These are phyloP conservation scores for Tetracentron sinense DNA, from an alignment of 164 flowering plant genomes.

Conservation along the genomic window DNA sequence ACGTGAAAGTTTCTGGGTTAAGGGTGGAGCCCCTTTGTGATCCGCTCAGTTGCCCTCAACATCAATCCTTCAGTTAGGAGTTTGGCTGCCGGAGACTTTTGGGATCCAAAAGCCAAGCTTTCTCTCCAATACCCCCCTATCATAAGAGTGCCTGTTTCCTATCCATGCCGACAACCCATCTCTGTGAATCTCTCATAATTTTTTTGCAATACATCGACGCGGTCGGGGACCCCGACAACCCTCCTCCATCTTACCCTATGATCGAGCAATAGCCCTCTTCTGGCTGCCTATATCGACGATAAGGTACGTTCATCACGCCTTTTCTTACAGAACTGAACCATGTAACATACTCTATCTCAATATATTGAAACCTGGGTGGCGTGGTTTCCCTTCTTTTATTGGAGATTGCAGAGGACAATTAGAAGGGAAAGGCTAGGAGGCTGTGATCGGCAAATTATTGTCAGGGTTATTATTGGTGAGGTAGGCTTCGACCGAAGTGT, in stretches of 20 bases:
- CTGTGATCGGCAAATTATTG: background rate
- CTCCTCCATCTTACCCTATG: slow-evolving; percentile 14
- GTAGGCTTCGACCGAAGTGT: slow-evolving; percentile 16
- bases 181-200: slow-evolving; percentile 4
- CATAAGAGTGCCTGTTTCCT: slow-evolving; percentile 2
- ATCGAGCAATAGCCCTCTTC: slow-evolving; percentile 14
- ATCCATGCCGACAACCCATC: slow-evolving; percentile 2
- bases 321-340: background rate
- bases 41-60: slow-evolving; percentile 10
- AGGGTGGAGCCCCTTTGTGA: slow-evolving; percentile 12
- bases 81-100: background rate
- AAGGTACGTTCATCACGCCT: background rate
- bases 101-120: slow-evolving; percentile 7
- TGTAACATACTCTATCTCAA: background rate
- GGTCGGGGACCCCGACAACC: slow-evolving; percentile 1
- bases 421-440: slow-evolving; percentile 2
- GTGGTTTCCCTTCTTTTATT: slow-evolving; percentile 4
- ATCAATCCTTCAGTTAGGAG: slow-evolving; percentile 6
- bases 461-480: slow-evolving; percentile 2
- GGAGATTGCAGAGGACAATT: background rate
- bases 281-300: slow-evolving; percentile 16
- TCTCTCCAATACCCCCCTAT: background rate
- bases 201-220: slow-evolving; percentile 4
- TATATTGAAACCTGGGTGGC: background rate
- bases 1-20: slow-evolving; percentile 4